Conservation (phyloP, 2,329 filamentous ascomycete genomes). For the Zymoseptoria pseudotritici region DNA sequence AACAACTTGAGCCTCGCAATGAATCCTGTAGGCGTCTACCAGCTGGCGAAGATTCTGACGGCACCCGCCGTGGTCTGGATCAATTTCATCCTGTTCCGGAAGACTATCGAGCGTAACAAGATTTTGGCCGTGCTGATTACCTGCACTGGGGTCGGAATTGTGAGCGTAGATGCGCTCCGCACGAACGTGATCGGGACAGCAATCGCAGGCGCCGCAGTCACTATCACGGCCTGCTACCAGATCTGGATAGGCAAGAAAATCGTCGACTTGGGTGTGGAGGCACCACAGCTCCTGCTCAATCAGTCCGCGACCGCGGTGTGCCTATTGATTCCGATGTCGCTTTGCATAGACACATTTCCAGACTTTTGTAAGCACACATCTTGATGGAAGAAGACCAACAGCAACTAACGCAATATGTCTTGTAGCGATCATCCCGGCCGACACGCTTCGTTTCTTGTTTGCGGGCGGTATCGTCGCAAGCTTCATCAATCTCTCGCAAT, state of each 20-base stretch:
- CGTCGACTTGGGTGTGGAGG: slow-evolving; percentile 3
- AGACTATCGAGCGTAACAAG: slow-evolving; percentile 1
- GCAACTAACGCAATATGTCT: background rate
- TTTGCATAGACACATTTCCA: slow-evolving; percentile 1
- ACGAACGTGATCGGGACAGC: slow-evolving; percentile 1
- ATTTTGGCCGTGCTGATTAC: slow-evolving; percentile 2
- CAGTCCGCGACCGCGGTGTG: slow-evolving; percentile 2
- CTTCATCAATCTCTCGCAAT: slow-evolving; percentile 5
- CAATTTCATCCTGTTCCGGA: slow-evolving; percentile 3
- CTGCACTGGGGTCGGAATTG: slow-evolving; percentile 1
- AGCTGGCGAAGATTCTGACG: slow-evolving; percentile 5
- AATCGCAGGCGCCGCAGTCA: slow-evolving; percentile 3
- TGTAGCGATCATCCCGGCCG: background rate
- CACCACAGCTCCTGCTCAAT: slow-evolving; percentile 5
- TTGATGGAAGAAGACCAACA: background rate
- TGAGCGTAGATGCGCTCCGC: slow-evolving; percentile 2
- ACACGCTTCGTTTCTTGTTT: slow-evolving; percentile 2
- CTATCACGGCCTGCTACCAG: slow-evolving; percentile 6
- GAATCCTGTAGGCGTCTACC: slow-evolving; percentile 6
- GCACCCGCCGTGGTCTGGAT: slow-evolving; percentile 1
- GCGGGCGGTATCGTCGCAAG: slow-evolving; percentile 2
- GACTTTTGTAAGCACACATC: slow-evolving; percentile 1
- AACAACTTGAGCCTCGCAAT: slow-evolving; percentile 3
- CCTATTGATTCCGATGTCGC: slow-evolving; percentile 1
- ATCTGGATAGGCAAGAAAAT: slow-evolving; percentile 10